A percentile compares a stretch with the other conserved stretches of the same genome.
phyloP scores from a whole-genome alignment of 1,284 basidiomycete genomes.

The Cystobasidium pallidum region DNA sequence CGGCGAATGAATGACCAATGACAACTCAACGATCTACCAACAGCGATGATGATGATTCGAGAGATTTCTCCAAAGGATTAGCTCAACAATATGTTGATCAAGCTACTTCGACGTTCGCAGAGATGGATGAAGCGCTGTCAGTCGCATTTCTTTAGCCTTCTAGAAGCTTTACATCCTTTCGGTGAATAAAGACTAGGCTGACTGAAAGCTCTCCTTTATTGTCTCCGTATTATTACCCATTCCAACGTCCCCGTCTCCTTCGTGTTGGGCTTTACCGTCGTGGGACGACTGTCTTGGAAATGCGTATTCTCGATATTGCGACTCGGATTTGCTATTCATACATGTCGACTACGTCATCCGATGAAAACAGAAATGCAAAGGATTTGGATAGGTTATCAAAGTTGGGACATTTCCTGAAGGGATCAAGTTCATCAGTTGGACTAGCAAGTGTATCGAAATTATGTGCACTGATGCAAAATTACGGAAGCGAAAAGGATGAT shows the following conservation, averaged over 20 bases:
- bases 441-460: slow-evolving; percentile 57
- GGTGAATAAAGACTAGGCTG: background rate
- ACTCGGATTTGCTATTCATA: no score
- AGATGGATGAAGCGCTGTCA: slow-evolving; percentile 57
- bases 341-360: no score
- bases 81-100: slow-evolving; percentile 59
- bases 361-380: slow-evolving; percentile 47
- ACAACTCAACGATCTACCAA: no score
- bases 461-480: slow-evolving; percentile 59
- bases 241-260: no score
- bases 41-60: slow-evolving; percentile 58
- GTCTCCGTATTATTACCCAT: no score
- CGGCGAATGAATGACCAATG: background rate
- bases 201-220: no score
- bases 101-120: slow-evolving; percentile 56
- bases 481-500: slow-evolving; percentile 57
- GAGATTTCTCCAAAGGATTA: slow-evolving; percentile 57
- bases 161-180: no score
- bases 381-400: slow-evolving; percentile 56
- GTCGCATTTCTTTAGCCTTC: slow-evolving; percentile 46
- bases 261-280: no score
- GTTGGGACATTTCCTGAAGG: slow-evolving; percentile 59
- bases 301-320: no score
- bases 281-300: no score
- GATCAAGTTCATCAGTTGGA: slow-evolving; percentile 58